Percentiles rank a stretch among this genome's conserved stretches.
phyloP scores from a whole-genome alignment of 2,329 filamentous ascomycete genomes.

The Fusarium falciforme region DNA sequence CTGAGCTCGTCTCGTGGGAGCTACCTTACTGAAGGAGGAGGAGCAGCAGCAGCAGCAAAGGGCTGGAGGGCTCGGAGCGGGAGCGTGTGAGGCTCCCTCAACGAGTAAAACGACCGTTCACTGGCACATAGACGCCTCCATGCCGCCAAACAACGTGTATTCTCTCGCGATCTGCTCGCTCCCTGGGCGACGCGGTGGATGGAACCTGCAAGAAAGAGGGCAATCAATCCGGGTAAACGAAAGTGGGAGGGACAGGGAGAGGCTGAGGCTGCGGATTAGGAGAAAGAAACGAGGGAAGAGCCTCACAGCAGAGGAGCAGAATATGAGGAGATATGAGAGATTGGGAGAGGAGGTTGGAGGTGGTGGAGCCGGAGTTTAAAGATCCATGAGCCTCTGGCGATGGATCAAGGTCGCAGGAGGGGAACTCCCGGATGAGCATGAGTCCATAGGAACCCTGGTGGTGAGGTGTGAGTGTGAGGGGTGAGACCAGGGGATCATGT shows the following conservation, averaged over 20 bases:
- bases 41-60: neutral
- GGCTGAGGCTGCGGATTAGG: neutral
- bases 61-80: constrained; percentile 23
- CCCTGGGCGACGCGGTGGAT: constrained; percentile 10
- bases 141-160: constrained; percentile 34
- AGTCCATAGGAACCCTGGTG: constrained; percentile 32
- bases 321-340: constrained; percentile 27
- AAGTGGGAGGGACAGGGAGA: neutral
- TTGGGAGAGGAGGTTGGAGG: constrained; percentile 39
- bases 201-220: neutral
- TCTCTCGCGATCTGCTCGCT: constrained; percentile 13
- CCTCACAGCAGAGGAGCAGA: constrained; percentile 6
- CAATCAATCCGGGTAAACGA: neutral
- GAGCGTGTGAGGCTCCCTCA: constrained; percentile 35
- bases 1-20: constrained; percentile 25
- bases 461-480: constrained; percentile 32
- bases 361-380: constrained; percentile 44
- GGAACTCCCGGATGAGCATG: constrained; percentile 29
- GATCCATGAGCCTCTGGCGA: constrained; percentile 39
- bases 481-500: constrained; percentile 38
- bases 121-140: constrained; percentile 39
- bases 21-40: constrained; percentile 16
- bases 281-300: neutral
- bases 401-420: constrained; percentile 34
- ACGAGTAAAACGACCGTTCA: constrained; percentile 38